Percentiles rank a stretch among this genome's conserved stretches.
Evolutionary conservation across 495 filamentous ascomycete genomes (phyloP).

Genomic region (Xylaria curta): DNA sequence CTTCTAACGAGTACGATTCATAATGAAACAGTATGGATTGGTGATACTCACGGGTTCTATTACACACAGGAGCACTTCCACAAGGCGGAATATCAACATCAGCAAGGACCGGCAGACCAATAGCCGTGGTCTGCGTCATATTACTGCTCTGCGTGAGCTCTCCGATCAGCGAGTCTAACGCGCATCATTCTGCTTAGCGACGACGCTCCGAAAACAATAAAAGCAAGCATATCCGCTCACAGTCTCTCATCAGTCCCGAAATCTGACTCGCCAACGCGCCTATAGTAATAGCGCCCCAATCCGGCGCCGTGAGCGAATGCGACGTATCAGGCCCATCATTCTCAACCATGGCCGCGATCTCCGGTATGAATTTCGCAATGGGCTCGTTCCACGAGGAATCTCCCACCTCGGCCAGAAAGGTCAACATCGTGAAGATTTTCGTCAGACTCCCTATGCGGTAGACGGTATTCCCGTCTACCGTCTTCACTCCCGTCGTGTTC

Average conservation of each 20-base stretch:
- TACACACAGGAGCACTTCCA: conserved; percentile 45
- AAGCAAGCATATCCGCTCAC: conserved; percentile 29
- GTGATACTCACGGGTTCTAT: conserved; percentile 32
- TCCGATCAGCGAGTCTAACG: conserved; percentile 48
- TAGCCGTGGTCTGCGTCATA: conserved; percentile 27
- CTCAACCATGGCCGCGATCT: conserved; percentile 50
- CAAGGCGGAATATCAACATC: conserved; percentile 53
- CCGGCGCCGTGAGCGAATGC: conserved; percentile 46
- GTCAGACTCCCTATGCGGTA: conserved; percentile 58
- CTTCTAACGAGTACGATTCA: not conserved
- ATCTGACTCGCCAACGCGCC: conserved; percentile 61
- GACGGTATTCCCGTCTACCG: conserved; percentile 51
- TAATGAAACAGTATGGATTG: not conserved
- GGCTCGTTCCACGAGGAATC: conserved; percentile 48
- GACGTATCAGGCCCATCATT: conserved; percentile 46
- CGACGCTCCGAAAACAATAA: not conserved
- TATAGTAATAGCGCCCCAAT: conserved; percentile 63
- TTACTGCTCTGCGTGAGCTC: conserved; percentile 49
- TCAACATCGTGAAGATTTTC: conserved; percentile 56
- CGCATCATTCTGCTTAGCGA: conserved; percentile 20
- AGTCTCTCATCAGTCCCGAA: conserved; percentile 56
- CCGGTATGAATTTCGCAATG: conserved; percentile 60
- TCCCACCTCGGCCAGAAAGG: conserved; percentile 47
- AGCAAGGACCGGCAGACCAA: conserved; percentile 48
- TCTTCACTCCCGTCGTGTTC: conserved; percentile 47